A percentile compares a stretch with the other conserved stretches of the same genome.
phyloP scores from a whole-genome alignment of 2,329 filamentous ascomycete species.

The Colletotrichum nymphaeae region DNA sequence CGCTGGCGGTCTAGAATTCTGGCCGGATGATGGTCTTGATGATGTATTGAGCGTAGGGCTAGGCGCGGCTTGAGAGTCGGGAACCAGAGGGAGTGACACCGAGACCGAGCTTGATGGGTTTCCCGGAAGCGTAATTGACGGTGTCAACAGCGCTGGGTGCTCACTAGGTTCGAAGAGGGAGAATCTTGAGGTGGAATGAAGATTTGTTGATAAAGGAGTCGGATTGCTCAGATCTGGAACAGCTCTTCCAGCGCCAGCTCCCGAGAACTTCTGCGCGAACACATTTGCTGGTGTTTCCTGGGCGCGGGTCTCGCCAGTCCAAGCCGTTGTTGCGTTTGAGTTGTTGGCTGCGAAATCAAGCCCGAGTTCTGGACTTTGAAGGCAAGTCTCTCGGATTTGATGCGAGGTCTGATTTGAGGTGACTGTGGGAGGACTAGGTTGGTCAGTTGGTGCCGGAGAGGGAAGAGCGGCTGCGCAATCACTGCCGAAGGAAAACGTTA shows the following conservation, averaged over 20 bases:
- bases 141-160: background rate
- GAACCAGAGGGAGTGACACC: no score
- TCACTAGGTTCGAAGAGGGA: background rate
- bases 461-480: constrained; percentile 57
- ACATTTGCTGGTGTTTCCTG: background rate
- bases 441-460: constrained; percentile 73
- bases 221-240: background rate
- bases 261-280: background rate
- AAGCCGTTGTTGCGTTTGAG: background rate
- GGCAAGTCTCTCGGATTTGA: constrained; percentile 48
- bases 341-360: background rate
- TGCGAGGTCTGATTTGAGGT: constrained; percentile 38
- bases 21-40: background rate
- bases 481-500: constrained; percentile 12
- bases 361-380: background rate
- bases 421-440: constrained; percentile 60
- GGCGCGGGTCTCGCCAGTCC: background rate
- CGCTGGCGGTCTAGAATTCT: background rate
- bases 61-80: background rate
- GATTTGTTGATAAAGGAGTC: background rate
- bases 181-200: background rate
- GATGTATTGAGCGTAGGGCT: background rate
- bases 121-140: background rate
- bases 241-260: background rate
- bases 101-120: background rate